Base-by-base conservation (phyloP, 768 basidiomycete genomes). In the Psilocybe azurescens region DNA sequence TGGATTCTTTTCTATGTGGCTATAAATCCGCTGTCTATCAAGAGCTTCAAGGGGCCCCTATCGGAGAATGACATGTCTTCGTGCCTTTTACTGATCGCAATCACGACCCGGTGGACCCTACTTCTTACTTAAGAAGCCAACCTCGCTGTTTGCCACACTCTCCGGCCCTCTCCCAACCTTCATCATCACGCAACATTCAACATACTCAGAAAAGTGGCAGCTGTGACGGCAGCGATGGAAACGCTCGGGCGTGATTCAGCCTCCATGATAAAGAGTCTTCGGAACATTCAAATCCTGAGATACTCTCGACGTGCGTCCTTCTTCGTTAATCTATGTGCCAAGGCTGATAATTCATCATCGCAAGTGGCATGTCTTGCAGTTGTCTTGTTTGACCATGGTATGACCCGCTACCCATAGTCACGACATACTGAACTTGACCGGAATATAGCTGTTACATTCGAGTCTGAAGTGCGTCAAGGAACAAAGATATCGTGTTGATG, bases 341-440 rank as follows among this genome's bases (percentile, higher is more conserved):
- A 16, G 14, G 14, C 5, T 44, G 14, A 13, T 44, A 0, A 53
- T 32, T 36, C 18, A 5, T 38, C 4, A 14, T 32, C 29, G 13
- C 52, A 30, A 53, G 52, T 53, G 52, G 33, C 52, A 18, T 53
- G 52, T 28, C 33, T 53, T 9, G 29, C 33, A 28, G 16, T 53
- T 14, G 32, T 53, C 18, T 1, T 32, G 7, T 53, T 33, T 53
- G 52, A 53, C 20, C 33, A 53, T 16, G 52, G 52, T 53, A 36
- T 28, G 41, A n/a, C n/a, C 41, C 11, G 6, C 33, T 36, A 36
- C 33, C 14, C 14, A 44, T 13, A 14, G 11, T 8, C 14, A 44
- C 41, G 14, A 11, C 10, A 44, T 5, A 44, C n/a, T 16, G n/a
- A 44, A 5, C 41, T 44, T 44, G n/a, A 39, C 38, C 14, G 13